phyloP scores from a whole-genome alignment of 2,329 filamentous ascomycete species.

The Fusarium hostae region DNA sequence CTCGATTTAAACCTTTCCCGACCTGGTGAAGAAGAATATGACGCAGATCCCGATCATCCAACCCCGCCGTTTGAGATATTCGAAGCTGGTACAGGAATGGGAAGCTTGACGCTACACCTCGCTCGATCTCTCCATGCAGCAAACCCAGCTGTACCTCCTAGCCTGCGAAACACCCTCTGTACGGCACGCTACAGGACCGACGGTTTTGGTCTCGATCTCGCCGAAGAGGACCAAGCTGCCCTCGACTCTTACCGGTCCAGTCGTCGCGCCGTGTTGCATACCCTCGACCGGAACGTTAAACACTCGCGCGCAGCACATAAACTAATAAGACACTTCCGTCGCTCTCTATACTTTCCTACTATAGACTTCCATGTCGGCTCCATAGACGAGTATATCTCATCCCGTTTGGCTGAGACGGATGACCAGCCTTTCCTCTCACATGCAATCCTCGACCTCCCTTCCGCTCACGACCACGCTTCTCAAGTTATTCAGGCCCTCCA shows the following conservation, averaged over 20 bases:
- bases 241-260: slow-evolving; percentile 59
- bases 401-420: slow-evolving; percentile 57
- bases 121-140: slow-evolving; percentile 80
- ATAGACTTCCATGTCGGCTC: slow-evolving; percentile 79
- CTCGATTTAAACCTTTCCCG: slow-evolving; percentile 75
- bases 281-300: slow-evolving; percentile 72
- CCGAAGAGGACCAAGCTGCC: slow-evolving; percentile 45
- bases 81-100: slow-evolving; percentile 88
- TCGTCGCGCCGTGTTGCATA: slow-evolving; percentile 78
- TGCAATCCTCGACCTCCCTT: slow-evolving; percentile 79
- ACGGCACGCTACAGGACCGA: slow-evolving; percentile 37
- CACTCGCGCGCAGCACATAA: slow-evolving; percentile 73
- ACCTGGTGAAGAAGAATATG: slow-evolving; percentile 48
- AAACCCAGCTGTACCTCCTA: slow-evolving; percentile 65
- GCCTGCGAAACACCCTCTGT: slow-evolving; percentile 50
- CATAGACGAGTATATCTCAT: slow-evolving; percentile 70
- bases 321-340: slow-evolving; percentile 73
- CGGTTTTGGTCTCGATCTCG: slow-evolving; percentile 43
- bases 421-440: slow-evolving; percentile 74
- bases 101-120: slow-evolving; percentile 79
- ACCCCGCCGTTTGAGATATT: slow-evolving; percentile 74
- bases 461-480: slow-evolving; percentile 60
- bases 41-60: slow-evolving; percentile 42
- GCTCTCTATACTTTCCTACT: slow-evolving; percentile 75
- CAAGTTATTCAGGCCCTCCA: slow-evolving; percentile 68